Evolutionary conservation across 176 grass and related monocot species (phyloP), one percentile per base, ranked within the genome.

Genomic region (Tuctoria greenei): DNA sequence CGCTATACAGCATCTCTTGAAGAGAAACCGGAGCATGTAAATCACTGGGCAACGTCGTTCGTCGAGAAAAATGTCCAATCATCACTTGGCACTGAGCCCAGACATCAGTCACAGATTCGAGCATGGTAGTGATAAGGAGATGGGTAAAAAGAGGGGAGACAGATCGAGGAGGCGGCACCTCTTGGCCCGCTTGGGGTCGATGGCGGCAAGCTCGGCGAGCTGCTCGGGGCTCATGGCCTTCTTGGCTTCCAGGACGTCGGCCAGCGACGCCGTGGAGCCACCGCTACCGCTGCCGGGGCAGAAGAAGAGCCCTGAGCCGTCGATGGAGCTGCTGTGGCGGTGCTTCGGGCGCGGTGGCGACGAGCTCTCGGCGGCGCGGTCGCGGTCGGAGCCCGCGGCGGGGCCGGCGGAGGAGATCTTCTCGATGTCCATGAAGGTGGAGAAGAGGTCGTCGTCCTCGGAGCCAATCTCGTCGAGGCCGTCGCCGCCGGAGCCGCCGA

Each of bases 391-490:
- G 47, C 75, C 73, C 45, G 86, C 88, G 57, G 83, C 81, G 31
- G 75, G 79, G 39, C 84, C 91, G 46, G 82, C 80, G 35, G 82
- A 82, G 46, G 84, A 88, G 57, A 98, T 92, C 89, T 95, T 94
- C 77, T 99, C 96, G 71, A 99, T 88, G 87, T 95, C 92, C 96
- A 99, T 99, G 82, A 95, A 99, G 6, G 91, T 99, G 76, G 83
- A 95, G 85, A 99, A 95, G 76, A 99, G 85, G 80, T 99, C 96
- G 80, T 99, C 96, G 55, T 99, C 96, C 71, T 99, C 96, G 28
- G 96, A 99, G 68, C 92, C 92, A 67, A 99, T 90, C 89, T 99
- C 87, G 56, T 99, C 92, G 64, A 88, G 73, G 13, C 25, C 75
- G 71, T 31, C 31, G 31, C 31, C 31, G 31, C 31, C 31, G 31